These are phyloP conservation scores for Phytophthora hibernalis DNA, from an alignment of 352 stramenopile species.

Conservation along the genomic window DNA sequence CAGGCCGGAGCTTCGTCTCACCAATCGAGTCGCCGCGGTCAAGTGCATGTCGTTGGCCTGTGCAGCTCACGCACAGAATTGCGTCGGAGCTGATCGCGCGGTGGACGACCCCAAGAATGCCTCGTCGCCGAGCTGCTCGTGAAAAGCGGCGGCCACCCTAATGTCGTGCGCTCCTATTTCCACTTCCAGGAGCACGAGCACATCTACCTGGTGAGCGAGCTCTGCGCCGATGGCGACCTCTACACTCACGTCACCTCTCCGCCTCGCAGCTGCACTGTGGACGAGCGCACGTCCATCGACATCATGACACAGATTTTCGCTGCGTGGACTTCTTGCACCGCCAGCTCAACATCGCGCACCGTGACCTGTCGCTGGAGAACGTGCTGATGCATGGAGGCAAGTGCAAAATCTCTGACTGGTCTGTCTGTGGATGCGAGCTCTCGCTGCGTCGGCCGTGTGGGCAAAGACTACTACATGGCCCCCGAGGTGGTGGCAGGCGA, in stretches of 20 bases:
- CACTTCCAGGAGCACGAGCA: not conserved
- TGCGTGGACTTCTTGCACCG: not conserved
- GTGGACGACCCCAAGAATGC: not conserved
- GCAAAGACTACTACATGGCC: slow-evolving; percentile 3
- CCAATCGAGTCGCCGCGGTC: not conserved
- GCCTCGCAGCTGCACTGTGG: not conserved
- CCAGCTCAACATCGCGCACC: not conserved
- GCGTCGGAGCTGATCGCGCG: not conserved
- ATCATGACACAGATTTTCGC: not conserved
- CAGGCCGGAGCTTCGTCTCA: no score
- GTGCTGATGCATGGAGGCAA: not conserved
- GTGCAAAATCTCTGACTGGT: slow-evolving; percentile 1
- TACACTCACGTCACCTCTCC: not conserved
- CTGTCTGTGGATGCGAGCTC: not conserved
- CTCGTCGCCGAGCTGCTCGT: not conserved
- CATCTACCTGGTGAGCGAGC: not conserved
- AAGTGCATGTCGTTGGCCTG: not conserved
- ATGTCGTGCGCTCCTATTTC: not conserved
- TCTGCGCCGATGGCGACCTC: not conserved
- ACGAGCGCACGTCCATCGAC: not conserved
- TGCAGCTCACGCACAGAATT: not conserved
- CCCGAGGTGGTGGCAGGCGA: not conserved
- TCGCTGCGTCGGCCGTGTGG: not conserved
- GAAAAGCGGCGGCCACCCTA: not conserved
- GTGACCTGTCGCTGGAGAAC: slow-evolving; percentile 1